Evolutionary conservation across 768 basidiomycete species (phyloP).

Genomic region (Kwoniella mangroviensis): DNA sequence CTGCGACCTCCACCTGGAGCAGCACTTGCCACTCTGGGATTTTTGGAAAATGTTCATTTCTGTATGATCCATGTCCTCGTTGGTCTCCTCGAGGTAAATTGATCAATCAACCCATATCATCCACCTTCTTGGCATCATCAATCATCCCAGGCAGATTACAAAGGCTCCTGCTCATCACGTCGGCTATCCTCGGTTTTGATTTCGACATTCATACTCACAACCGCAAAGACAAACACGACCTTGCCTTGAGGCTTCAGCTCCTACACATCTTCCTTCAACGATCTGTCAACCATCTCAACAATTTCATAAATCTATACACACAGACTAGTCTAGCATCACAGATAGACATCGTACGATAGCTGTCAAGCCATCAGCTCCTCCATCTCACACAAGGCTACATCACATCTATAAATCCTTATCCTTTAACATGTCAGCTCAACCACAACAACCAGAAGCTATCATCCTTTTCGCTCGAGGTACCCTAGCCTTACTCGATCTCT

Average conservation of each 20-base stretch:
- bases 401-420: not conserved
- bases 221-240: not conserved
- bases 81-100: not conserved
- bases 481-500: conserved; percentile 77
- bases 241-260: not conserved
- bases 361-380: not conserved
- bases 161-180: not conserved
- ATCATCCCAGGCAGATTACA: not conserved
- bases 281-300: not conserved
- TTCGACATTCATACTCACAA: not conserved
- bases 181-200: too few species aligned
- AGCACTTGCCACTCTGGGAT: not conserved
- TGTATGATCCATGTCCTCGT: not conserved
- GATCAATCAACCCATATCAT: too few species aligned
- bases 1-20: not conserved
- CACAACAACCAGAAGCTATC: conserved; percentile 31
- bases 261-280: too few species aligned
- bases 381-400: not conserved
- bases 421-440: conserved; percentile 9
- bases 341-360: not conserved
- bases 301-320: not conserved
- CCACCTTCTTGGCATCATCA: not conserved
- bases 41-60: not conserved
- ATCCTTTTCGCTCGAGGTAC: conserved; percentile 82
- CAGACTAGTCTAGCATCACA: not conserved